Conservation (phyloP, 805 yeast species). For the Ogataea nakhonphanomensis region DNA sequence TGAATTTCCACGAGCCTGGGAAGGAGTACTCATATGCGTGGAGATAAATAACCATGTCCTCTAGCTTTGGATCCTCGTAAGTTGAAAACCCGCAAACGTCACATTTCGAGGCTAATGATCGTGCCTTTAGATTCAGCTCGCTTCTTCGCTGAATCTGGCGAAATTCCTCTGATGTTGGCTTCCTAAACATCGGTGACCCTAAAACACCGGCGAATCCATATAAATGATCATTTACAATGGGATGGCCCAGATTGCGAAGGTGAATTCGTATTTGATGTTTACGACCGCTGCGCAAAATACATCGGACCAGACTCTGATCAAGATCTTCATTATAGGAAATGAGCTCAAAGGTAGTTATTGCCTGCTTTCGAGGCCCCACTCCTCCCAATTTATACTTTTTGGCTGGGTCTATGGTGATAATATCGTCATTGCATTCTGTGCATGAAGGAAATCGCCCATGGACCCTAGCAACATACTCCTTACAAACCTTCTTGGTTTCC, state of each 20-base stretch:
- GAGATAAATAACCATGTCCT: slow-evolving; percentile 38
- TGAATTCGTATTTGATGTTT: slow-evolving; percentile 57
- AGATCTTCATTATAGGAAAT: slow-evolving; percentile 25
- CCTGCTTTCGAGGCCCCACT: slow-evolving; percentile 11
- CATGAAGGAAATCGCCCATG: slow-evolving; percentile 37
- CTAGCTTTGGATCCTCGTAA: slow-evolving; percentile 29
- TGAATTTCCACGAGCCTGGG: slow-evolving; percentile 30
- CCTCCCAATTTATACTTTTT: slow-evolving; percentile 25
- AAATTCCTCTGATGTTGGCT: slow-evolving; percentile 13
- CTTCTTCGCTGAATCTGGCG: slow-evolving; percentile 13
- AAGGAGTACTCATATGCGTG: slow-evolving; percentile 41
- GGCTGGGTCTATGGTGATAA: slow-evolving; percentile 25
- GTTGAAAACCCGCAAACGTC: slow-evolving; percentile 33
- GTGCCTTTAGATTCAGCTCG: slow-evolving; percentile 13
- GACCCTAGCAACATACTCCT: slow-evolving; percentile 43
- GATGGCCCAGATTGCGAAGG: slow-evolving; percentile 41
- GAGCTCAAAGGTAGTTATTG: slow-evolving; percentile 20
- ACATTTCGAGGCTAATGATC: slow-evolving; percentile 26
- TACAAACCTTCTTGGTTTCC: slow-evolving; percentile 18
- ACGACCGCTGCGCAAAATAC: slow-evolving; percentile 46
- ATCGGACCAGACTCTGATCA: slow-evolving; percentile 39
- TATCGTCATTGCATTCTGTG: slow-evolving; percentile 35
- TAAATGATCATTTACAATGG: slow-evolving; percentile 32
- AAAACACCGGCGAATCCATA: slow-evolving; percentile 19
- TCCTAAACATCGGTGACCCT: slow-evolving; percentile 1